These are phyloP conservation scores for Collybiopsis confluens DNA, from an alignment of 768 basidiomycete genomes.

Conservation along the genomic window DNA sequence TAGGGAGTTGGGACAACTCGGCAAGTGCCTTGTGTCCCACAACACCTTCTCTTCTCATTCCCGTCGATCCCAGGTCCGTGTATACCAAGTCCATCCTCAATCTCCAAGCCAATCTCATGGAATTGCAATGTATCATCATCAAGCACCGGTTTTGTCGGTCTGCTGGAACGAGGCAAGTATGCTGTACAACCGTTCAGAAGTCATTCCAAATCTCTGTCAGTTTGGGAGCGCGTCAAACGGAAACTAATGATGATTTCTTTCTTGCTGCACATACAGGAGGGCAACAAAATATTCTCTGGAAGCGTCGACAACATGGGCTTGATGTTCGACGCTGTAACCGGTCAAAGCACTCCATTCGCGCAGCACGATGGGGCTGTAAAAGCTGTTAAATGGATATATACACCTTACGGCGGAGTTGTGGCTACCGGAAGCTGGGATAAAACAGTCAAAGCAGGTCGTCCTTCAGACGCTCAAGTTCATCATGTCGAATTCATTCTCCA, in stretches of 20 bases:
- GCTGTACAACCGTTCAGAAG: no score
- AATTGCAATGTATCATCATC: slow-evolving; percentile 87
- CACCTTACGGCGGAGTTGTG: slow-evolving; percentile 74
- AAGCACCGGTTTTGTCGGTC: slow-evolving; percentile 82
- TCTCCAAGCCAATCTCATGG: slow-evolving; percentile 60
- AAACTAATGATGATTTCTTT: background rate
- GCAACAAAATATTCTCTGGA: slow-evolving; percentile 85
- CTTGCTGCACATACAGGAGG: slow-evolving; percentile 51
- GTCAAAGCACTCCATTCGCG: slow-evolving; percentile 77
- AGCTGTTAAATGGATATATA: slow-evolving; percentile 69
- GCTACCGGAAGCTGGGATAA: slow-evolving; percentile 99
- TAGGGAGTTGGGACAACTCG: slow-evolving; percentile 92
- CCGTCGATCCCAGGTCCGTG: slow-evolving; percentile 61
- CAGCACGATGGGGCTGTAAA: slow-evolving; percentile 89
- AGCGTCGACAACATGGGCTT: slow-evolving; percentile 95
- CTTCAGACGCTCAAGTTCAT: background rate
- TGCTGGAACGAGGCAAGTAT: slow-evolving; percentile 84
- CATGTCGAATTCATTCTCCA: slow-evolving; percentile 24
- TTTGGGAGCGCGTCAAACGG: no score
- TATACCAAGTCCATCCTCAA: slow-evolving; percentile 71
- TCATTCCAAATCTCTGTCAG: no score
- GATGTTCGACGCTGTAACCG: slow-evolving; percentile 88
- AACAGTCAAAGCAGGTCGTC: slow-evolving; percentile 77
- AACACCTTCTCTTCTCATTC: background rate
- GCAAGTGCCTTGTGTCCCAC: slow-evolving; percentile 39